Evolutionary conservation across 306 rosid species (phyloP), one percentile per base, ranked within the genome.

Genomic region (Canavalia ensiformis): DNA sequence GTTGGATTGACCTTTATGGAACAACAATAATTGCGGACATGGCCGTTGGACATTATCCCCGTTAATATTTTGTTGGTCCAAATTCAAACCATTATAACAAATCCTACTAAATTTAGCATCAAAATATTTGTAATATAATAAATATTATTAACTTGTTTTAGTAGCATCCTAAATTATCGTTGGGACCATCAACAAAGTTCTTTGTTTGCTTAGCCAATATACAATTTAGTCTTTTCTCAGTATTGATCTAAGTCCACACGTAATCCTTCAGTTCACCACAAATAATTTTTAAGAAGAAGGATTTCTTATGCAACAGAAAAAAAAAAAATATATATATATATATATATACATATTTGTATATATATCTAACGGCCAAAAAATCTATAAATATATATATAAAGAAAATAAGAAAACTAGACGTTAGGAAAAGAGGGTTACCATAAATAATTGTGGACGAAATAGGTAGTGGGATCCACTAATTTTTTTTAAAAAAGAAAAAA

Each of bases 351-450:
- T 18, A 18, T 18, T 18, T 18, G 25, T 18, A 18, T 18, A 18
- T 18, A 18, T 25, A 60, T 54, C 8, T 45, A 83, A 77, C 83
- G 79, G 80, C 71, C 13, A n/a, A 25, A 70, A 68, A 11, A 18
- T 18, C 6, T 5, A 45, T 30, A n/a, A 64, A 58, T 2, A 63
- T 18, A 18, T 18, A 18, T 18, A 18, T 18, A 50, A 56, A 42
- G 6, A 33, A 68, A 41, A 4, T 11, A 45, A 47, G 7, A 54
- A 66, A 87, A 82, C 39, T 87, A 90, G 92, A 87, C 91, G 92
- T 90, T 91, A 69, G 83, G 18, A 85, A 66, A 75, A 52, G 39
- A 79, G 79, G 1, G 13, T 25, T 71, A 37, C 35, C 45, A 13
- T 4, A 72, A 49, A 56, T 30, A 8, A 29, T 44, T 72, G 44